phyloP scores from a whole-genome alignment of 2,329 filamentous ascomycete species.

The Rhinocladiella similis region DNA sequence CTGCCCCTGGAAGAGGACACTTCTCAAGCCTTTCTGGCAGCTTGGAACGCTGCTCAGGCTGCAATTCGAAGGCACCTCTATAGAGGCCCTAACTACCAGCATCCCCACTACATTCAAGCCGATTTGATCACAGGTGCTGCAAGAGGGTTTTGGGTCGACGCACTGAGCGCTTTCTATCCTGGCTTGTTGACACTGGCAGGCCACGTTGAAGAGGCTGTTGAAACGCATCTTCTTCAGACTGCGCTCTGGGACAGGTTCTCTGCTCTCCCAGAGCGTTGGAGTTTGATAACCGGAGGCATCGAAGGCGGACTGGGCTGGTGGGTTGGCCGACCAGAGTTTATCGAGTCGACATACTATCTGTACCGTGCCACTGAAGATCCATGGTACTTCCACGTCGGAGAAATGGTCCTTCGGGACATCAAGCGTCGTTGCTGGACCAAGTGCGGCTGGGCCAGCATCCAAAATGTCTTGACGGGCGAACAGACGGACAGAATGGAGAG shows the following conservation, averaged over 20 bases:
- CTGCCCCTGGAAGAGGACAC: conserved; percentile 67
- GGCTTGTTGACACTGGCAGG: conserved; percentile 83
- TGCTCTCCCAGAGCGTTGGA: conserved; percentile 94
- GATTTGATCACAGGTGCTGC: conserved; percentile 86
- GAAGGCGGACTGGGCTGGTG: conserved; percentile 91
- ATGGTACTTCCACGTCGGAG: conserved; percentile 93
- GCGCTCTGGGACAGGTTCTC: conserved; percentile 93
- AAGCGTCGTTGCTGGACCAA: conserved; percentile 82
- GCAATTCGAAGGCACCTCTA: conserved; percentile 92
- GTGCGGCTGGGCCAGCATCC: conserved; percentile 91
- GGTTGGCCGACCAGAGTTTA: conserved; percentile 92
- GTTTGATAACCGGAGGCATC: conserved; percentile 76
- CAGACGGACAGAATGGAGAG: conserved; percentile 96
- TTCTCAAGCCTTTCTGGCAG: conserved; percentile 73
- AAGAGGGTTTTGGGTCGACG: conserved; percentile 93
- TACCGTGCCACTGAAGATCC: conserved; percentile 91
- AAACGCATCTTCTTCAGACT: conserved; percentile 85
- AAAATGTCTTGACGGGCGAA: conserved; percentile 79
- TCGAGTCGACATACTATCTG: conserved; percentile 95
- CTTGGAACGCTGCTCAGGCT: conserved; percentile 82
- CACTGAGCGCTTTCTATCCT: conserved; percentile 91
- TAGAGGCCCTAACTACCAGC: conserved; percentile 69
- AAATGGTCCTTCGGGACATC: conserved; percentile 92
- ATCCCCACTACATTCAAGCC: conserved; percentile 90
- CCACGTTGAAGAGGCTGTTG: conserved; percentile 85